Conservation (phyloP, 2,329 filamentous ascomycete genomes). For the Fusarium sp. region DNA sequence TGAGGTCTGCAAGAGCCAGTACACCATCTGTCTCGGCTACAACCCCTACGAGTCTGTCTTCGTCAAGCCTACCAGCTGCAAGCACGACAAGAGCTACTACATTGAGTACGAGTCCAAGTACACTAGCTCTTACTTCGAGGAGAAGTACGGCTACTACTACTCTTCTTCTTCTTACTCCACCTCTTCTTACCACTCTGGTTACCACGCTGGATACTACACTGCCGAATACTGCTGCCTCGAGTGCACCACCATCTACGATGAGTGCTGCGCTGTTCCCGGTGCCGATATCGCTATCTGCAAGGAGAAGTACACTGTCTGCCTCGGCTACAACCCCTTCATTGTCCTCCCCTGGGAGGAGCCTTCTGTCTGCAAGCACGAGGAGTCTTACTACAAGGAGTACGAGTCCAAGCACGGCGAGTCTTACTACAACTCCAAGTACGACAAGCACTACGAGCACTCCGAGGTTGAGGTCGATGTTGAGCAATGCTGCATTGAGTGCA, state of each 20-base stretch:
- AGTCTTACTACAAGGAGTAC: conserved; percentile 22
- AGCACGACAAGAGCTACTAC: conserved; percentile 32
- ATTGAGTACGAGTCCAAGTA: conserved; percentile 27
- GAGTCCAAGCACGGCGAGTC: conserved; percentile 16
- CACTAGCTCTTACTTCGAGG: conserved; percentile 10
- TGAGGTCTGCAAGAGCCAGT: conserved; percentile 10
- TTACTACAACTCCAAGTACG: conserved; percentile 23
- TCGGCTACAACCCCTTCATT: conserved; percentile 27
- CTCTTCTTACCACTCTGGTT: neutral
- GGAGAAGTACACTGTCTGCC: conserved; percentile 23
- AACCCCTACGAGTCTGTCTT: conserved; percentile 20
- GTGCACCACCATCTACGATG: conserved; percentile 31
- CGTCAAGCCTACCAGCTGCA: conserved; percentile 20
- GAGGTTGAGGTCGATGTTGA: conserved; percentile 4
- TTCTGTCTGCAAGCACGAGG: conserved; percentile 30
- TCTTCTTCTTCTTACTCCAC: neutral
- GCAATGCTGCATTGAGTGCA: conserved; percentile 29
- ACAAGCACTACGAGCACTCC: neutral
- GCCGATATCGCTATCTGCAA: conserved; percentile 24
- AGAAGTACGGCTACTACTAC: conserved; percentile 16
- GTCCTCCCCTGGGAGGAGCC: conserved; percentile 14
- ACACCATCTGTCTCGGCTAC: conserved; percentile 32
- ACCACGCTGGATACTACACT: conserved; percentile 29
- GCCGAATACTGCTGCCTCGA: conserved; percentile 31
- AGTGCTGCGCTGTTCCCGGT: conserved; percentile 20